Percentiles rank a stretch among this genome's conserved stretches.
Evolutionary conservation across 2,329 filamentous ascomycete species (phyloP).

Genomic region (Septoria linicola): DNA sequence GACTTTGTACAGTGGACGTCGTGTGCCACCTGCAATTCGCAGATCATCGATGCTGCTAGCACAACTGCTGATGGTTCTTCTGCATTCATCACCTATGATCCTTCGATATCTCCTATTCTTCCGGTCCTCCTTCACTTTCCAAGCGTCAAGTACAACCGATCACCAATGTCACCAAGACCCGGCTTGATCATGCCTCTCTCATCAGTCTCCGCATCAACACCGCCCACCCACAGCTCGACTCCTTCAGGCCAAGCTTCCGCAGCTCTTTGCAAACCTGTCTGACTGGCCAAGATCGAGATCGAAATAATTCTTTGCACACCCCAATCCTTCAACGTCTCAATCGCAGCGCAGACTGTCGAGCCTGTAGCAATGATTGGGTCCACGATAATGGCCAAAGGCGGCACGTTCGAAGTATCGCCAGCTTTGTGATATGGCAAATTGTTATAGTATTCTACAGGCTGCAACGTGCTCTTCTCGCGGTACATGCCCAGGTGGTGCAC

Average conservation of each 20-base stretch:
- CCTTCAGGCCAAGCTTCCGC: constrained; percentile 75
- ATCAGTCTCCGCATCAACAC: constrained; percentile 71
- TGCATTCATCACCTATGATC: too few species aligned
- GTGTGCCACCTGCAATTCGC: too few species aligned
- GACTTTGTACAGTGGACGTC: too few species aligned
- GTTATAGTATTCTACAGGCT: constrained; percentile 97
- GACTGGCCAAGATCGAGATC: constrained; percentile 70
- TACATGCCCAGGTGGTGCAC: constrained; percentile 94
- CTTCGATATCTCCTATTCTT: too few species aligned
- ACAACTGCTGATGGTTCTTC: too few species aligned
- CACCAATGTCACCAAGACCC: constrained; percentile 85
- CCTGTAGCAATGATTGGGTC: constrained; percentile 95
- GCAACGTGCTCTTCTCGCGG: constrained; percentile 81
- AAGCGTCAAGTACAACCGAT: constrained; percentile 82
- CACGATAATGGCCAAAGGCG: constrained; percentile 74
- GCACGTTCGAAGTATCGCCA: constrained; percentile 45
- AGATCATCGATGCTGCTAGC: too few species aligned
- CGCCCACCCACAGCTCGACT: constrained; percentile 79
- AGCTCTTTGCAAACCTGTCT: constrained; percentile 67
- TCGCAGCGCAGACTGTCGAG: constrained; percentile 83
- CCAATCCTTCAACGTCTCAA: constrained; percentile 87
- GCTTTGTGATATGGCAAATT: constrained; percentile 74
- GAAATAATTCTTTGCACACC: constrained; percentile 80
- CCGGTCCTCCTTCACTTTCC: too few species aligned
- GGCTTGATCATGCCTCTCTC: constrained; percentile 86